Base-by-base conservation (phyloP, 164 flowering plant genomes). In the Annona cherimola region DNA sequence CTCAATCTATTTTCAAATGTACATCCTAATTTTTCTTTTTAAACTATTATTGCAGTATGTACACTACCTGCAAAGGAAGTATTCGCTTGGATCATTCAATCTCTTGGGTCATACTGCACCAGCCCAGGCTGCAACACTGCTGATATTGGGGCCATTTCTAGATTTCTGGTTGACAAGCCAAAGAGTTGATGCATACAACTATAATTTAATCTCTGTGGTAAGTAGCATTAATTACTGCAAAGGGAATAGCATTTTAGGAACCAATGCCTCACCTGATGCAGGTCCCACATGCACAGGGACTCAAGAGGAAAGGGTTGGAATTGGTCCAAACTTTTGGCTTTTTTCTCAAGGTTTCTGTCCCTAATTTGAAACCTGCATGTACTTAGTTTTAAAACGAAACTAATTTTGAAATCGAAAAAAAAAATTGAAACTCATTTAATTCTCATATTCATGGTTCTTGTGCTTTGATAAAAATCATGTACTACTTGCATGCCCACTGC, bases 61-160 rank as follows among this genome's bases (percentile, higher is more conserved):
- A 18, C 93, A 91, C 77, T 86, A 3, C 76, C 93, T 91, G 61
- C 97, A 91, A 64, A 76, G 97, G 71, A 89, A 83, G 83, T 89
- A 93, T 70, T 77, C 89, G 14, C 87, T 93, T n/a, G 90, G 96
- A 45, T 93, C 98, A 20, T 91, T 93, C 83, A 91, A 89, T 77
- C 82, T 93, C 61, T 73, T 93, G 81, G 95, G 95, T 46, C 98
- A 91, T 70, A 93, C 95, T 74, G 98, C 98, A 65, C 98, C 98
- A 44, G 87, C 67, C 6, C 98, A 93, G 84, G 97, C 98, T 43
- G 90, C 85, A 66, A 81, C 92, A 19, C 79, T 90, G 76, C 82
- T 93, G 80, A 8, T 90, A 45, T 12, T 87, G 9, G 97, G 98
- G 16, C 98, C 98, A 35, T 87, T 91, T 75, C 71, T 93, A 74